phyloP scores from a whole-genome alignment of 2,329 filamentous ascomycete genomes.

The Apiospora arundinis region DNA sequence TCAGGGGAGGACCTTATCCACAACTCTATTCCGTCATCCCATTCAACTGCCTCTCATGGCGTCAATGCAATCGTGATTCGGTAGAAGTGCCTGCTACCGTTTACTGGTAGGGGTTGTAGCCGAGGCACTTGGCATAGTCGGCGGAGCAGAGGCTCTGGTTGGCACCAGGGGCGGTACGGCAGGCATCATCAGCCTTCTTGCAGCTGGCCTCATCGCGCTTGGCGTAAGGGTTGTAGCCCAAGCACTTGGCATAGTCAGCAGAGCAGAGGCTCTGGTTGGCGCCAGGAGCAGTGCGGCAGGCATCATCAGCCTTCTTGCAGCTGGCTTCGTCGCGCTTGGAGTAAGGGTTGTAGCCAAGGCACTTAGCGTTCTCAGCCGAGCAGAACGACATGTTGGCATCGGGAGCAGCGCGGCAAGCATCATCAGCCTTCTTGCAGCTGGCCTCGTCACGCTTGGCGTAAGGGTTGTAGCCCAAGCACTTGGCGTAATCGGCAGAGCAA shows the following conservation, averaged over 20 bases:
- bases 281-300: neutral
- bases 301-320: neutral
- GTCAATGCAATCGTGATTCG: no score
- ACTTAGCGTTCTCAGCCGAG: neutral
- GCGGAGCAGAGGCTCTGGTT: neutral
- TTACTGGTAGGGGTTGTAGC: slow-evolving; percentile 7
- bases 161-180: neutral
- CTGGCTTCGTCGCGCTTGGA: neutral
- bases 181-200: neutral
- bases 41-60: no score
- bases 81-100: neutral
- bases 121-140: neutral
- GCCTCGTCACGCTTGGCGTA: no score
- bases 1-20: neutral
- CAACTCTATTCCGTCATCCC: neutral
- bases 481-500: neutral
- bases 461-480: no score
- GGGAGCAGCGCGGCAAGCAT: neutral
- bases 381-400: neutral
- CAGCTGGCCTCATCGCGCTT: neutral
- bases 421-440: no score
- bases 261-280: neutral
- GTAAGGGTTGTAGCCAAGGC: neutral
- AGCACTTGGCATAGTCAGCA: neutral
- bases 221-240: slow-evolving; percentile 1